Evolutionary conservation across 2,329 filamentous ascomycete genomes (phyloP), one percentile per base, ranked within the genome.

Genomic region (Dothiorella sarmentorum): DNA sequence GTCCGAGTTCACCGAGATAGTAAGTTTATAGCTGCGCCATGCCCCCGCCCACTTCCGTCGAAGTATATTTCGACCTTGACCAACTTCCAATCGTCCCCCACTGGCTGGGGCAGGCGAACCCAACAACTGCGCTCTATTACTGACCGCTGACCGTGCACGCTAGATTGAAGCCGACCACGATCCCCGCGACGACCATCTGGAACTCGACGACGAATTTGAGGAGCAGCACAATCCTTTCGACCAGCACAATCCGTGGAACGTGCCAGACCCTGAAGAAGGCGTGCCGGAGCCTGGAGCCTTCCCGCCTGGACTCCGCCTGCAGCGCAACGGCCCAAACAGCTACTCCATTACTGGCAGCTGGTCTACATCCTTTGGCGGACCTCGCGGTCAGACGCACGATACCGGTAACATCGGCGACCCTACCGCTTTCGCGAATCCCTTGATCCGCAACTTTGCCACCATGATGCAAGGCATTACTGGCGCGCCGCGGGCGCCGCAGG

Each of bases 1-100:
- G 3, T 85, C 85, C 35, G 90, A 96, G 18, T 86, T 90, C 64
- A 90, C 85, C 15, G 92, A 99, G 76, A 91, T 97, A 66, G 92
- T 96, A 78, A 69, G 87, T 79, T 58, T 17, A 24, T 51, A 29
- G 27, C 42, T 17, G 40, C 47, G 60, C 35, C 49, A 58, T 58
- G n/a, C 18, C 47, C 47, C 31, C 31, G 10, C 18, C 24, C 52
- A 38, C 17, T 22, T 49, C 31, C 10, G 52, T 58, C 45, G 37
- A 27, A 26, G 18, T 47, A 27, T 20, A 3, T 35, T 22, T 13
- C 11, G 10, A 3, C 7, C 10, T 9, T 17, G 13, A 15, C 13
- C 20, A 13, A 11, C 20, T 17, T n/a, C 10, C 20, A 20, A 35
- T 7, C 29, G 24, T 38, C 6, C 13, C 31, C 35, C 33, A 4